Conservation (phyloP, 1,284 basidiomycete genomes). For the Trichosporon sp. region DNA sequence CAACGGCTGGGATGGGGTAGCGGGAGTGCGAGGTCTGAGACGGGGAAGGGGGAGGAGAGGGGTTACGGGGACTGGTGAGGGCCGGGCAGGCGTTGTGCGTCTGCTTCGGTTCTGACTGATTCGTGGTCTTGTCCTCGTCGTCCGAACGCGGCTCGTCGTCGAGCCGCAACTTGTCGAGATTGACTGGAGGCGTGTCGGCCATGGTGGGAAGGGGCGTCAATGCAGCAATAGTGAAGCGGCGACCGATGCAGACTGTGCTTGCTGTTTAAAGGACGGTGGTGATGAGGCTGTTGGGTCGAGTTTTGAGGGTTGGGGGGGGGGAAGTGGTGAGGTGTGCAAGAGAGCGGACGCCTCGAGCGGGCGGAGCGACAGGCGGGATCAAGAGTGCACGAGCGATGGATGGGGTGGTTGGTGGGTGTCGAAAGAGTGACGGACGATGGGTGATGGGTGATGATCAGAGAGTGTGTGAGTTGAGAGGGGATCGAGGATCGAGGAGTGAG, state of each 20-base stretch:
- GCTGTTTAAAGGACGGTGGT: background rate
- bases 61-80: background rate
- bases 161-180: slow-evolving; percentile 1
- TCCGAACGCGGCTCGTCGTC: background rate
- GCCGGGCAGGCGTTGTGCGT: background rate
- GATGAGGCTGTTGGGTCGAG: background rate
- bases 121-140: background rate
- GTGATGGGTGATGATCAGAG: slow-evolving; percentile 1
- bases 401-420: too few species aligned
- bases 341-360: background rate
- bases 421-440: background rate
- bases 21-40: background rate
- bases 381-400: background rate
- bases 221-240: background rate
- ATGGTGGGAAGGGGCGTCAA: background rate
- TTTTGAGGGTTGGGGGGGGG: slow-evolving; percentile 15
- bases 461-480: background rate
- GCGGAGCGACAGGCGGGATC: background rate
- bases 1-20: background rate
- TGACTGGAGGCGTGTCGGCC: background rate
- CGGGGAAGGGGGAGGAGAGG: background rate
- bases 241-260: background rate
- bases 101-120: background rate
- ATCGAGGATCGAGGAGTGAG: background rate
- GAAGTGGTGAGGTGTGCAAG: background rate